A percentile compares a stretch with the other conserved stretches of the same genome.
Evolutionary conservation across 805 yeast genomes (phyloP).

Genomic region (Kazachstania africana): DNA sequence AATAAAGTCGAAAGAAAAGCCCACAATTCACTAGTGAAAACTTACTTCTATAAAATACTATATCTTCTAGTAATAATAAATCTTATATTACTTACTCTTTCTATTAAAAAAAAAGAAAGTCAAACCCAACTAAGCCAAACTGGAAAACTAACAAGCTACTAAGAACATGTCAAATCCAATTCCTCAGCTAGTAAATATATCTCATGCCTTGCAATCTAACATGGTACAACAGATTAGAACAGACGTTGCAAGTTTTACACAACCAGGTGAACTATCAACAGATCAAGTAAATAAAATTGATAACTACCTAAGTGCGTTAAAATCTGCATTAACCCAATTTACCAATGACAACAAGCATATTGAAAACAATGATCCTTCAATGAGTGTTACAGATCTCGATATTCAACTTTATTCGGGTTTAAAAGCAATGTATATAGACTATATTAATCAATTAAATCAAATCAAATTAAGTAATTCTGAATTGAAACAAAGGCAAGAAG

Average conservation of each 20-base stretch:
- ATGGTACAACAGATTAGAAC: constrained; percentile 20
- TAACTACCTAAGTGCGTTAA: constrained; percentile 14
- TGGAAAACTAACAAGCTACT: no score
- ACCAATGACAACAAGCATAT: constrained; percentile 21
- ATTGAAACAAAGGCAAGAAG: neutral
- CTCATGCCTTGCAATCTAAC: constrained; percentile 22
- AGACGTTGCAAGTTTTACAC: constrained; percentile 14
- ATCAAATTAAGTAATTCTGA: constrained; percentile 6
- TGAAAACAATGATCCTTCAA: constrained; percentile 8
- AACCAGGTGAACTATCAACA: constrained; percentile 5
- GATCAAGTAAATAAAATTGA: constrained; percentile 11
- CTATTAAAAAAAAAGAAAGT: no score
- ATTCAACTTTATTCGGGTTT: constrained; percentile 20
- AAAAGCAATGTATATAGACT: constrained; percentile 23
- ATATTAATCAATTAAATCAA: constrained; percentile 14
- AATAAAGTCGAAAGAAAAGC: no score
- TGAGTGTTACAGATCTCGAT: constrained; percentile 20
- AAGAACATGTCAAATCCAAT: constrained; percentile 14
- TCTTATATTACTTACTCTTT: no score
- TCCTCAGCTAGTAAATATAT: constrained; percentile 23
- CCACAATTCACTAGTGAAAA: no score
- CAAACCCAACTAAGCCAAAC: no score
- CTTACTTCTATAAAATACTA: no score
- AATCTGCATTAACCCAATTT: constrained; percentile 14
- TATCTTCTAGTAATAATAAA: no score